phyloP scores from a whole-genome alignment of 768 basidiomycete genomes.

The Suillus subluteus region DNA sequence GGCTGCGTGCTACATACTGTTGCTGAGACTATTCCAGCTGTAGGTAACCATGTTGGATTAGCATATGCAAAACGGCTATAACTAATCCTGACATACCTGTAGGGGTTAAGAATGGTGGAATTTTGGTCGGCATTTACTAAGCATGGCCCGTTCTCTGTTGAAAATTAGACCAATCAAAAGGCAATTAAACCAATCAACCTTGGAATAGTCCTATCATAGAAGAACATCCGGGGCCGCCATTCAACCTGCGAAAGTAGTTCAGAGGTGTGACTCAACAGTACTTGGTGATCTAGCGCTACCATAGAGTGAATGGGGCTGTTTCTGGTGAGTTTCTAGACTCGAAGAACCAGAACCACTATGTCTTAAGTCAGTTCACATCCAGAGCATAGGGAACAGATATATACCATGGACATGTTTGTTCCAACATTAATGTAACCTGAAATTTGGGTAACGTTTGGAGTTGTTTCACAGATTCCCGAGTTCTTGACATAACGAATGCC shows the following conservation, averaged over 20 bases:
- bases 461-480: conserved; percentile 70
- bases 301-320: conserved; percentile 68
- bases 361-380: not conserved
- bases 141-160: conserved; percentile 67
- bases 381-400: conserved; percentile 10
- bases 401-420: conserved; percentile 60
- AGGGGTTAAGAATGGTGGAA: conserved; percentile 62
- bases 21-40: too few species aligned
- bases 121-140: conserved; percentile 54
- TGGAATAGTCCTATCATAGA: conserved; percentile 71
- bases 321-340: conserved; percentile 62
- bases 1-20: too few species aligned
- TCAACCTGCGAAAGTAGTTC: conserved; percentile 41
- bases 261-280: not conserved
- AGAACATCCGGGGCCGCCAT: conserved; percentile 66
- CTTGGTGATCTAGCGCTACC: conserved; percentile 36
- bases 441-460: conserved; percentile 60
- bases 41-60: too few species aligned
- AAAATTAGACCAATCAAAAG: not conserved
- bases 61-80: too few species aligned
- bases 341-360: conserved; percentile 81
- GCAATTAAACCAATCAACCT: conserved; percentile 36
- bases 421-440: conserved; percentile 67
- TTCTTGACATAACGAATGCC: conserved; percentile 54
- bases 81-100: conserved; percentile 42